Percentiles rank a stretch among this genome's conserved stretches.
These are phyloP conservation scores for Gymnopilus dilepis DNA, from an alignment of 768 basidiomycete species.

Conservation along the genomic window DNA sequence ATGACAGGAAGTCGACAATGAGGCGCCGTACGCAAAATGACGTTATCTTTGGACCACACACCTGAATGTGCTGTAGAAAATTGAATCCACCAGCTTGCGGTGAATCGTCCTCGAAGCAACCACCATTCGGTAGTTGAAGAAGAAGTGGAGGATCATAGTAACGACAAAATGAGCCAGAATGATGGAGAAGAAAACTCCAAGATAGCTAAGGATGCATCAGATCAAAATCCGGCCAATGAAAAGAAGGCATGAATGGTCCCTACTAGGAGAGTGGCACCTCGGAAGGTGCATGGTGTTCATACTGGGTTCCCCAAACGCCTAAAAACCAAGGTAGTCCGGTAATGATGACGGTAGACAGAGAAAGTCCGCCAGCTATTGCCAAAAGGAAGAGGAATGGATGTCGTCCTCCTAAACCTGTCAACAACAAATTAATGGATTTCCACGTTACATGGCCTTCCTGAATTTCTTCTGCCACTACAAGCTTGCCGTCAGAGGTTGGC, in stretches of 20 bases:
- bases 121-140: slow-evolving; percentile 39
- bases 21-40: background rate
- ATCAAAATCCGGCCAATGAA: background rate
- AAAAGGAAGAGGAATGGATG: slow-evolving; percentile 39
- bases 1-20: background rate
- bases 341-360: slow-evolving; percentile 30
- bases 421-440: slow-evolving; percentile 40
- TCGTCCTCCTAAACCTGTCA: slow-evolving; percentile 40
- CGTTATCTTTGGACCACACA: slow-evolving; percentile 8
- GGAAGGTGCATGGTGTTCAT: slow-evolving; percentile 37
- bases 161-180: slow-evolving; percentile 20
- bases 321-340: slow-evolving; percentile 47
- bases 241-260: background rate
- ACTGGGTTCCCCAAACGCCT: slow-evolving; percentile 50
- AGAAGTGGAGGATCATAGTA: background rate
- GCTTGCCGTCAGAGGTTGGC: slow-evolving; percentile 50
- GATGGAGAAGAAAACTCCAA: slow-evolving; percentile 50
- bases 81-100: slow-evolving; percentile 16
- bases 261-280: slow-evolving; percentile 33
- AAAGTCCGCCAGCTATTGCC: slow-evolving; percentile 28
- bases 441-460: slow-evolving; percentile 36
- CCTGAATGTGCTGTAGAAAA: slow-evolving; percentile 23
- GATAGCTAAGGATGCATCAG: slow-evolving; percentile 9
- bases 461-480: slow-evolving; percentile 67
- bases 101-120: slow-evolving; percentile 27